Percentiles rank a stretch among this genome's conserved stretches.
phyloP scores from a whole-genome alignment of 2,329 filamentous ascomycete genomes.

The Cladosporium sp. region DNA sequence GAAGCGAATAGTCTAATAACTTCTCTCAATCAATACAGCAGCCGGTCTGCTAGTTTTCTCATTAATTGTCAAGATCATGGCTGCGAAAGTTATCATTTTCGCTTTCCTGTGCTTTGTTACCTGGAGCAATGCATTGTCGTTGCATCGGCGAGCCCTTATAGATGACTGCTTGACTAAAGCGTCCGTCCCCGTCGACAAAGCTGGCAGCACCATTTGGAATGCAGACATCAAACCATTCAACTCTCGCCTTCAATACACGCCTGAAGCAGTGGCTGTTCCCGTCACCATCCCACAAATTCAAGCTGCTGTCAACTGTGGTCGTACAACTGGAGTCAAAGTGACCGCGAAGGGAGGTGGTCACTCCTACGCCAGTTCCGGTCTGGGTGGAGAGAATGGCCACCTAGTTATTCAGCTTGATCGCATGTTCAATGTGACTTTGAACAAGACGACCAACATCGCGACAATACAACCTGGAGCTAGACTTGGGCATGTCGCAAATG shows the following conservation, averaged over 20 bases:
- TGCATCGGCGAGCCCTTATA: conserved; percentile 7
- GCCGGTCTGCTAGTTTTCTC: not conserved
- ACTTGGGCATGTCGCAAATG: conserved; percentile 21
- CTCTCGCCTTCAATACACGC: conserved; percentile 8
- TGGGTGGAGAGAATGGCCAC: conserved; percentile 20
- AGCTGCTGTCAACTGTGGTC: conserved; percentile 19
- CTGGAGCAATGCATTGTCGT: not conserved
- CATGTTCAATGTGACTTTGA: conserved; percentile 20
- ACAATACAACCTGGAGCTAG: conserved; percentile 21
- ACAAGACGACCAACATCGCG: conserved; percentile 21
- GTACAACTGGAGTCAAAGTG: conserved; percentile 14
- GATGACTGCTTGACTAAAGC: conserved; percentile 14
- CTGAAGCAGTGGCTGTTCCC: conserved; percentile 14
- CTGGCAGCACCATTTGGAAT: conserved; percentile 11
- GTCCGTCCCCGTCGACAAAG: conserved; percentile 8
- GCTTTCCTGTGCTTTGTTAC: not conserved
- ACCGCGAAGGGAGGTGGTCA: conserved; percentile 21
- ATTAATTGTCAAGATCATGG: not conserved
- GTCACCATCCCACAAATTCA: conserved; percentile 15
- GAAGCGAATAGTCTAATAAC: not conserved
- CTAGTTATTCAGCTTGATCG: conserved; percentile 21
- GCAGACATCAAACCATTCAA: conserved; percentile 19
- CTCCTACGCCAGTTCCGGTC: conserved; percentile 19
- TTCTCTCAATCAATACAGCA: not conserved
- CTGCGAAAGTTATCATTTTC: not conserved